phyloP scores from a whole-genome alignment of 768 basidiomycete species.

The Clathrus columnatus region DNA sequence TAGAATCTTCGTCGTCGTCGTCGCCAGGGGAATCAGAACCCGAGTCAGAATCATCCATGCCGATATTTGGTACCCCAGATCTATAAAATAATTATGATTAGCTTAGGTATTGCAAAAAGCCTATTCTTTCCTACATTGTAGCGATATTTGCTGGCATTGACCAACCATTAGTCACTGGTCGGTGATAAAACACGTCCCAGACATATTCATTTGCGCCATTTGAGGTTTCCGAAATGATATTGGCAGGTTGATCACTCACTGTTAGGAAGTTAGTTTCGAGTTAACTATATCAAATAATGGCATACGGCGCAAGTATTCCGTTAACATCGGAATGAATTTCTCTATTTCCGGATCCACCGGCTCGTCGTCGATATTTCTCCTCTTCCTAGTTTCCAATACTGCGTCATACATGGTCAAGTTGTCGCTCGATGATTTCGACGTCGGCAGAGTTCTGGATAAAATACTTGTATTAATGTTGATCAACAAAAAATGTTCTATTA shows the following conservation, averaged over 20 bases:
- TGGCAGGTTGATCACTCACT: constrained; percentile 1
- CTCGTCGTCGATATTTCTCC: constrained; percentile 12
- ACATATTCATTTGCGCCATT: constrained; percentile 52
- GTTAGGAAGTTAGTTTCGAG: not conserved
- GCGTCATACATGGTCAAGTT: constrained; percentile 71
- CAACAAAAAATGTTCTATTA: not conserved
- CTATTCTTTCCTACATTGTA: constrained; percentile 45
- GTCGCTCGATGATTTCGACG: constrained; percentile 19
- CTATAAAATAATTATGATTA: constrained; percentile 9
- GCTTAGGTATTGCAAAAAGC: constrained; percentile 16
- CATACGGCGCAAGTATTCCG: constrained; percentile 62
- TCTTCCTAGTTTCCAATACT: constrained; percentile 32
- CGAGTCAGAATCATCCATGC: constrained; percentile 34
- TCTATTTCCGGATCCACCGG: constrained; percentile 54
- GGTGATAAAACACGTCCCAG: constrained; percentile 77
- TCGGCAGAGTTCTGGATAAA: constrained; percentile 49
- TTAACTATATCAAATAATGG: not conserved
- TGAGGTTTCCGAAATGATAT: not conserved
- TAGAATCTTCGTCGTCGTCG: constrained; percentile 78
- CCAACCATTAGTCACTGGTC: constrained; percentile 54
- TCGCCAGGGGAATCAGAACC: constrained; percentile 57
- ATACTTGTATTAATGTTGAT: constrained; percentile 31
- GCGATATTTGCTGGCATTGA: constrained; percentile 46
- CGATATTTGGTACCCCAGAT: not conserved
- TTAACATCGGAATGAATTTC: constrained; percentile 69